phyloP scores from a whole-genome alignment of 2,329 filamentous ascomycete species.

The Teratosphaeria zuluensis region DNA sequence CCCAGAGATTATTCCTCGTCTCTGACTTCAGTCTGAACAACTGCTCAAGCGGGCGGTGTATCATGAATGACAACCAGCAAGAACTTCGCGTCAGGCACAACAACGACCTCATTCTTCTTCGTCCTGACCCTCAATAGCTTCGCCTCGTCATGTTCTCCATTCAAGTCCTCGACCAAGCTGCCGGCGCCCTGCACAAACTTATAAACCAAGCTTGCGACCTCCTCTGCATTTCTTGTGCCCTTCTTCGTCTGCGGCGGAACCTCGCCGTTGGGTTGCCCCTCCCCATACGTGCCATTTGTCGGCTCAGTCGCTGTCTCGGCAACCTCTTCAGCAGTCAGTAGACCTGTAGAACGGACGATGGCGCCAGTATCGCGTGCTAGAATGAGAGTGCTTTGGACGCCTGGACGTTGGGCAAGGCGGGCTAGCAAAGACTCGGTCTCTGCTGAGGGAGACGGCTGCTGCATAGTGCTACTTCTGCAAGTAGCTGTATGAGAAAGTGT shows the following conservation, averaged over 20 bases:
- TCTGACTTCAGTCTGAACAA: too few relatives aligned
- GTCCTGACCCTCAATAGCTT: constrained; percentile 67
- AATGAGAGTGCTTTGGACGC: constrained; percentile 68
- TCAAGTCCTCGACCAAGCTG: constrained; percentile 60
- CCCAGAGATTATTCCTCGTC: neutral
- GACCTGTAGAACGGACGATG: constrained; percentile 65
- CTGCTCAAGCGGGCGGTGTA: constrained; percentile 54
- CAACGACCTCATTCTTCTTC: constrained; percentile 77
- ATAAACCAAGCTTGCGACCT: constrained; percentile 69
- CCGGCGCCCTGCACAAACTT: constrained; percentile 62
- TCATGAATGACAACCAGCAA: constrained; percentile 72
- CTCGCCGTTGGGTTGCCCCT: constrained; percentile 6
- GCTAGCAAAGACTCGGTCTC: constrained; percentile 57
- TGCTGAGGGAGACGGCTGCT: constrained; percentile 30
- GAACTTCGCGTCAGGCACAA: constrained; percentile 71
- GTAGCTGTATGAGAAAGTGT: neutral
- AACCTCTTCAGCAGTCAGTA: constrained; percentile 51
- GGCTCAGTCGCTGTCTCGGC: constrained; percentile 30
- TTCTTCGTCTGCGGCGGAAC: constrained; percentile 25
- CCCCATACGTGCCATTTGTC: constrained; percentile 14
- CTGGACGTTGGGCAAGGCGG: constrained; percentile 65
- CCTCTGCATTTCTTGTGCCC: constrained; percentile 47
- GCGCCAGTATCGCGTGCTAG: constrained; percentile 62
- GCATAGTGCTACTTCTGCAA: constrained; percentile 12
- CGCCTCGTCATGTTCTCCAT: constrained; percentile 68